Conservation (phyloP, 768 basidiomycete genomes). For the Cyclocybe cylindracea region DNA sequence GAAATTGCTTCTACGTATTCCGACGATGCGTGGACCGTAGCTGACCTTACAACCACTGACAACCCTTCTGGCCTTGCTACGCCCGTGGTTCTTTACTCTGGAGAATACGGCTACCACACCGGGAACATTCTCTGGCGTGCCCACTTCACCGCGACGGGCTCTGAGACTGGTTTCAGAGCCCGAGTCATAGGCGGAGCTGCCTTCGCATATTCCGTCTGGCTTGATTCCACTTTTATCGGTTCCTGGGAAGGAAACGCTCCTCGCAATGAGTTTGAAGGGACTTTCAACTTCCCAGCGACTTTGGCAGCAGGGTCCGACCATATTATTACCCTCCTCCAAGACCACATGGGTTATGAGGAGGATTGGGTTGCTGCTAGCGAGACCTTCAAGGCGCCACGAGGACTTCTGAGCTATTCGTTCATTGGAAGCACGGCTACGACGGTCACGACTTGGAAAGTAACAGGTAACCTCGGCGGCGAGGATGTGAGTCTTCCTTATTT, state of each 20-base stretch:
- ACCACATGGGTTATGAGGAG: conserved; percentile 56
- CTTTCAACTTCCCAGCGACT: conserved; percentile 33
- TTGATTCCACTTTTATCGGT: conserved; percentile 47
- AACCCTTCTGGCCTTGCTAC: conserved; percentile 40
- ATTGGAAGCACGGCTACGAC: conserved; percentile 37
- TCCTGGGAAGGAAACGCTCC: conserved; percentile 45
- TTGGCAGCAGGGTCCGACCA: conserved; percentile 34
- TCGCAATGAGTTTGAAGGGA: conserved; percentile 30
- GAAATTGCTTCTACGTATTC: conserved; percentile 41
- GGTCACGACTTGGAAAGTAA: conserved; percentile 50
- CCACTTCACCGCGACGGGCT: conserved; percentile 47
- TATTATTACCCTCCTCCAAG: conserved; percentile 52
- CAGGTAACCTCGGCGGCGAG: conserved; percentile 52
- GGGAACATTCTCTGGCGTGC: conserved; percentile 55
- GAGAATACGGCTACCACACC: conserved; percentile 53
- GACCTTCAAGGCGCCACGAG: conserved; percentile 48
- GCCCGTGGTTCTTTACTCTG: conserved; percentile 44
- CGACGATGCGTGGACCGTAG: conserved; percentile 44
- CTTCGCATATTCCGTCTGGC: conserved; percentile 52
- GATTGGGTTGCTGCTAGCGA: conserved; percentile 44
- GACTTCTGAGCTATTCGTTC: conserved; percentile 48
- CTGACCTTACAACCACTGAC: conserved; percentile 39
- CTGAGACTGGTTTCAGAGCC: conserved; percentile 43
- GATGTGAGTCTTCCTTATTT: conserved; percentile 25
- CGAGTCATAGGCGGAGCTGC: conserved; percentile 45